phyloP scores from a whole-genome alignment of 257 asterid species.

The Handroanthus guayacan region DNA sequence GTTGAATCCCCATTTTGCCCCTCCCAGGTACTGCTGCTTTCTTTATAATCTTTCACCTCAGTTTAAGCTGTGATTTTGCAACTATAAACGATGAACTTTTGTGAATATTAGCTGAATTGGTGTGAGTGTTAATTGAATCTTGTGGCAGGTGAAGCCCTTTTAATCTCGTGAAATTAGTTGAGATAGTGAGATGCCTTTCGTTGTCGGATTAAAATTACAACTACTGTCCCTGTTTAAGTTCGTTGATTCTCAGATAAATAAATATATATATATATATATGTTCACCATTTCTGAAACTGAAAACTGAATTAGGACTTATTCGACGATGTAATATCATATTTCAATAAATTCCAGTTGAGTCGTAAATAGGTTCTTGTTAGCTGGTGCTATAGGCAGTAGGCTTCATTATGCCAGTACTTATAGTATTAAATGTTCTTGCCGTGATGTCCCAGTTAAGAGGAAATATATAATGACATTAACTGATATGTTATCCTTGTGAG shows the following conservation, averaged over 20 bases:
- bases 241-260: background rate
- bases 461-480: background rate
- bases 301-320: background rate
- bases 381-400: background rate
- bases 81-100: background rate
- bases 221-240: background rate
- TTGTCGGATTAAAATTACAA: background rate
- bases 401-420: background rate
- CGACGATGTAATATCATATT: background rate
- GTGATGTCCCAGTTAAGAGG: background rate
- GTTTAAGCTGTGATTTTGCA: background rate
- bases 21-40: constrained; percentile 49
- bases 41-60: background rate
- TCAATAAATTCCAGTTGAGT: constrained; percentile 2
- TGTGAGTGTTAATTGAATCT: background rate
- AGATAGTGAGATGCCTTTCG: background rate
- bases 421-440: background rate
- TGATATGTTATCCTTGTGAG: background rate
- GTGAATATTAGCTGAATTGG: background rate
- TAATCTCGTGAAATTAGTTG: background rate
- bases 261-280: no score
- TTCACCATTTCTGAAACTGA: background rate
- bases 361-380: background rate
- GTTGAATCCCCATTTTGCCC: constrained; percentile 49
- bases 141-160: background rate